Percentiles rank a stretch among this genome's conserved stretches.
These are phyloP conservation scores for Sarocladium brachiariae DNA, from an alignment of 2,329 filamentous ascomycete species.

Conservation along the genomic window DNA sequence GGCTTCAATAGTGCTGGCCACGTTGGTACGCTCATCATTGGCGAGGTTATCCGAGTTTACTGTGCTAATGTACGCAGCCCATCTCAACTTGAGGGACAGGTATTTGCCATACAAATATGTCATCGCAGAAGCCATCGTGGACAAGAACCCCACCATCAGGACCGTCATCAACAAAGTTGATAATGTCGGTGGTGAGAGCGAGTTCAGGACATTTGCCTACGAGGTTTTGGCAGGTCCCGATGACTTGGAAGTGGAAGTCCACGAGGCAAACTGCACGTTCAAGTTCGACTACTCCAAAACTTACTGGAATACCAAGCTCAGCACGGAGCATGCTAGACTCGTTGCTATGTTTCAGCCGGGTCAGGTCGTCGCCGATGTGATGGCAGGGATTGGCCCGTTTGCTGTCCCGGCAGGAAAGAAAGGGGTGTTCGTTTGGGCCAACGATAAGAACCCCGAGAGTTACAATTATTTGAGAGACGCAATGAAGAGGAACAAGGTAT, in stretches of 20 bases:
- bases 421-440: slow-evolving; percentile 89
- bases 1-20: slow-evolving; percentile 89
- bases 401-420: slow-evolving; percentile 86
- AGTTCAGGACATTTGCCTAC: slow-evolving; percentile 88
- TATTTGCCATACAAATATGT: slow-evolving; percentile 82
- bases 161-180: slow-evolving; percentile 97
- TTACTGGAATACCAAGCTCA: slow-evolving; percentile 94
- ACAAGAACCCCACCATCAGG: slow-evolving; percentile 75
- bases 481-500: slow-evolving; percentile 71
- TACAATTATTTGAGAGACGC: slow-evolving; percentile 65
- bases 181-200: slow-evolving; percentile 75
- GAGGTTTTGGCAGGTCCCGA: slow-evolving; percentile 79
- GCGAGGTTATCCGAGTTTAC: background rate
- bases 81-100: slow-evolving; percentile 79
- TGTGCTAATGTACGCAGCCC: slow-evolving; percentile 44
- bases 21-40: slow-evolving; percentile 49
- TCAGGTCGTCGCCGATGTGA: slow-evolving; percentile 89
- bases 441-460: slow-evolving; percentile 92
- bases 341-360: slow-evolving; percentile 71
- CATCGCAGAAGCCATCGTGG: slow-evolving; percentile 77
- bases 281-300: slow-evolving; percentile 92
- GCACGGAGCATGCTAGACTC: slow-evolving; percentile 80
- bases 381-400: slow-evolving; percentile 96
- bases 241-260: slow-evolving; percentile 76
- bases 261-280: slow-evolving; percentile 80